Evolutionary conservation across 768 basidiomycete species (phyloP).

Genomic region (Phanerochaete sordida): DNA sequence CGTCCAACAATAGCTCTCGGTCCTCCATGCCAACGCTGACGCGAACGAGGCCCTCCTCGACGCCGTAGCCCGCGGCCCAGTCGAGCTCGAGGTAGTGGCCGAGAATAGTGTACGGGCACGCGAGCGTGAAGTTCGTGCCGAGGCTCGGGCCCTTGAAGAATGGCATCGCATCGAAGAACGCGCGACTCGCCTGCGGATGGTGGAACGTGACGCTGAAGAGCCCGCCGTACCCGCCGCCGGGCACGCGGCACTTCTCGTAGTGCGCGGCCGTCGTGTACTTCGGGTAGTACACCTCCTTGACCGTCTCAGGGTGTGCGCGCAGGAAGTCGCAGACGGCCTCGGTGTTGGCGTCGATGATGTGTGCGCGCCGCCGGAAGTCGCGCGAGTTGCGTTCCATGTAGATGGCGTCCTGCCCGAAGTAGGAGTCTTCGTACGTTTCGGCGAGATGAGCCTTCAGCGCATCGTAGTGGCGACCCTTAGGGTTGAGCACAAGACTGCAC

Average conservation of each 20-base stretch:
- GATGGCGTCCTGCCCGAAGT: slow-evolving; percentile 88
- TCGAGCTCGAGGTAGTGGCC: slow-evolving; percentile 88
- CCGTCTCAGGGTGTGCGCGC: slow-evolving; percentile 47
- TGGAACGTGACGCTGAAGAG: slow-evolving; percentile 87
- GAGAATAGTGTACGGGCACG: slow-evolving; percentile 89
- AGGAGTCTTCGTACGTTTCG: slow-evolving; percentile 73
- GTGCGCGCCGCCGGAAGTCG: slow-evolving; percentile 76
- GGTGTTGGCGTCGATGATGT: slow-evolving; percentile 76
- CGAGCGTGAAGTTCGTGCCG: slow-evolving; percentile 95
- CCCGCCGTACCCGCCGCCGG: slow-evolving; percentile 66
- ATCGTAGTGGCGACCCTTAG: slow-evolving; percentile 64
- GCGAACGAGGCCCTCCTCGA: slow-evolving; percentile 80
- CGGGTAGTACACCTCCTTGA: slow-evolving; percentile 90
- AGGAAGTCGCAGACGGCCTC: slow-evolving; percentile 81
- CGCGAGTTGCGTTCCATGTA: slow-evolving; percentile 99
- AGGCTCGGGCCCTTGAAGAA: slow-evolving; percentile 89
- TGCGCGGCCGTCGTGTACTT: slow-evolving; percentile 70
- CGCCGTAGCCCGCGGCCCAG: slow-evolving; percentile 87
- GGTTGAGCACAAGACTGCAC: slow-evolving; percentile 82
- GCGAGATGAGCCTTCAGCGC: slow-evolving; percentile 58
- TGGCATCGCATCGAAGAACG: slow-evolving; percentile 81
- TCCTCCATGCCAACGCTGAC: slow-evolving; percentile 93
- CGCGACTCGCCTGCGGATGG: slow-evolving; percentile 56
- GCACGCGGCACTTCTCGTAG: slow-evolving; percentile 66
- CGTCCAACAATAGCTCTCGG: slow-evolving; percentile 45